Evolutionary conservation across 2,329 filamentous ascomycete species (phyloP).

Genomic region (Pseudocercospora ulei): DNA sequence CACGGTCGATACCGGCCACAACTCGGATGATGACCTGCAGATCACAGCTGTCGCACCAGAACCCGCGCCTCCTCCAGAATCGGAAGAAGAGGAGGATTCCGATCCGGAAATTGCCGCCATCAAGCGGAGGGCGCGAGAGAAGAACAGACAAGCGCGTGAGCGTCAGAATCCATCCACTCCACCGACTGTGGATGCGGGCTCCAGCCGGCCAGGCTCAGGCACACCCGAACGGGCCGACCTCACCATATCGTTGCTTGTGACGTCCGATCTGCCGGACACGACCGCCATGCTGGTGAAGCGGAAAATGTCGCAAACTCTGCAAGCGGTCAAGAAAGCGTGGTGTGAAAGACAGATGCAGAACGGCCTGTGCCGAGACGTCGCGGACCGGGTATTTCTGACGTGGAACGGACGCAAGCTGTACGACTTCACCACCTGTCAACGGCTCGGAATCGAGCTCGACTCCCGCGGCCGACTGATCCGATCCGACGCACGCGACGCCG

Average conservation of each 20-base stretch:
- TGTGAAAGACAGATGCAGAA: constrained; percentile 47
- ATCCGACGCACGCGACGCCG: constrained; percentile 43
- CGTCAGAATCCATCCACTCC: constrained; percentile 15
- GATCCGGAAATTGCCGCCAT: constrained; percentile 39
- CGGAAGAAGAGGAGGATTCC: constrained; percentile 34
- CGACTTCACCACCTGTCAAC: constrained; percentile 61
- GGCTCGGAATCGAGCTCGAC: constrained; percentile 52
- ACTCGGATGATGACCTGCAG: constrained; percentile 20
- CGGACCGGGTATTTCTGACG: constrained; percentile 59
- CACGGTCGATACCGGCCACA: constrained; percentile 14
- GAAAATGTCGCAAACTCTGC: constrained; percentile 57
- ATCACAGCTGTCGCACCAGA: constrained; percentile 6
- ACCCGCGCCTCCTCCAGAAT: constrained; percentile 6
- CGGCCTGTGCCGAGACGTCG: constrained; percentile 42
- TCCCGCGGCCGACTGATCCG: constrained; percentile 35
- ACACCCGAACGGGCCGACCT: constrained; percentile 38
- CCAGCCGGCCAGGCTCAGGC: constrained; percentile 5
- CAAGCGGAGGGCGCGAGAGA: constrained; percentile 38
- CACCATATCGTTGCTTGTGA: constrained; percentile 56
- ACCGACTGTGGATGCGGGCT: constrained; percentile 1
- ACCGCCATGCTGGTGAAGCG: constrained; percentile 55
- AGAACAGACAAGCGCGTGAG: constrained; percentile 10
- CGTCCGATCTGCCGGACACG: constrained; percentile 54
- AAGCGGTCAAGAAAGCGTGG: constrained; percentile 61
- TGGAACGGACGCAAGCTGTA: constrained; percentile 67